phyloP scores from a whole-genome alignment of 768 basidiomycete species.

The Wakefieldia striispora region DNA sequence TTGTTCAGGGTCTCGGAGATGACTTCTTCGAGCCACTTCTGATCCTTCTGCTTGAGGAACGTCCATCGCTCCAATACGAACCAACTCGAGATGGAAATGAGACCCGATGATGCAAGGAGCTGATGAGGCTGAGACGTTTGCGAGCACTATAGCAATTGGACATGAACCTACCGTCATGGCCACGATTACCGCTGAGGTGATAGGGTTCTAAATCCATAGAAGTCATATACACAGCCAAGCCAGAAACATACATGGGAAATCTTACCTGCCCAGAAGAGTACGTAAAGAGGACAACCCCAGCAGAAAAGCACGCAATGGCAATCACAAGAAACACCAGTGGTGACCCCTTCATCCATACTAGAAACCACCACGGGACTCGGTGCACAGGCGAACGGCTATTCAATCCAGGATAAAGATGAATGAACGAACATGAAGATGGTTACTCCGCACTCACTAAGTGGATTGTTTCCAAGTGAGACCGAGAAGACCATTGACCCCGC shows the following conservation, averaged over 20 bases:
- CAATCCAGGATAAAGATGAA: background rate
- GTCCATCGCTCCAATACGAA: conserved; percentile 49
- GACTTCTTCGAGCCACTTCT: conserved; percentile 46
- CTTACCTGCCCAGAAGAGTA: conserved; percentile 69
- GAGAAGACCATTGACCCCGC: conserved; percentile 50
- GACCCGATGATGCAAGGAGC: conserved; percentile 36
- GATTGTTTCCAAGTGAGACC: conserved; percentile 56
- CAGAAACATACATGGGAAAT: background rate
- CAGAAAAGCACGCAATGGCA: conserved; percentile 78
- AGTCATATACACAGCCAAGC: background rate
- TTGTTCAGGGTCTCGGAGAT: conserved; percentile 24
- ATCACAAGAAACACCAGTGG: conserved; percentile 80
- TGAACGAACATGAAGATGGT: background rate
- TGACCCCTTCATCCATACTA: conserved; percentile 81
- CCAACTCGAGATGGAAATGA: conserved; percentile 50
- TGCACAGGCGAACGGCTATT: conserved; percentile 47
- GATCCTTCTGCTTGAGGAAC: conserved; percentile 42
- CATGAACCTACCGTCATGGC: conserved; percentile 52
- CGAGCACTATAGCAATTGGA: background rate
- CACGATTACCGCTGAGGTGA: conserved; percentile 70
- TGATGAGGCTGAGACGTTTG: conserved; percentile 2
- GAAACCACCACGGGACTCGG: conserved; percentile 54
- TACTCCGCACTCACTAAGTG: conserved; percentile 40
- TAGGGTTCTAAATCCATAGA: conserved; percentile 38
- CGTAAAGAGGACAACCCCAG: conserved; percentile 72